Conservation (phyloP, 768 basidiomycete genomes). For the Holtermannia corniformis region DNA sequence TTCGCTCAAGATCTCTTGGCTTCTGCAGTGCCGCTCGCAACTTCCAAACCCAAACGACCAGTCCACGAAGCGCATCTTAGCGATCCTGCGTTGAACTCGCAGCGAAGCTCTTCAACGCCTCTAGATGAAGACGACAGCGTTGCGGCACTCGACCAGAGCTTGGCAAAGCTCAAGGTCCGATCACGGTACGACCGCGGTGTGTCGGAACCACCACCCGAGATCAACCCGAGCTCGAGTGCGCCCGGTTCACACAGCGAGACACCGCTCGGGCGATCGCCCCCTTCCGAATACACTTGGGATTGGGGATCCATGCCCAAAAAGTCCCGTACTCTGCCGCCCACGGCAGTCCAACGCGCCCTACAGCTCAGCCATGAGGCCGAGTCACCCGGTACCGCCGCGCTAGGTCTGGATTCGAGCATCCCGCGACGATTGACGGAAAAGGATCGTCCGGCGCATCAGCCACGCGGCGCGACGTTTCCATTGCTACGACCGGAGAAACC, state of each 20-base stretch:
- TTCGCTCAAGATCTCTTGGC: constrained; percentile 14
- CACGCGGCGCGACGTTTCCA: background rate
- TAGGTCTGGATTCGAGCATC: background rate
- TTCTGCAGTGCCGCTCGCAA: constrained; percentile 13
- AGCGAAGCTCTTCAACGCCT: background rate
- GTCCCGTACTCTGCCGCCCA: constrained; percentile 49
- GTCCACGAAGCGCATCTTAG: background rate
- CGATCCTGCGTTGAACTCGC: no score
- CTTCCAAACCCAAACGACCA: background rate
- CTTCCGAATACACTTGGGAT: constrained; percentile 74
- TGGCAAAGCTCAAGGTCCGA: background rate
- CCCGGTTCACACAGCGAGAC: background rate
- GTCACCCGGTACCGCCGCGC: constrained; percentile 1
- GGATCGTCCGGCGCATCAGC: background rate
- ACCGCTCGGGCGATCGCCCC: background rate
- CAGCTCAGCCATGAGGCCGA: background rate
- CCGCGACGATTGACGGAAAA: background rate
- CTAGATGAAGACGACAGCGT: background rate
- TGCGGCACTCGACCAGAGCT: background rate
- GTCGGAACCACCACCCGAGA: constrained; percentile 28
- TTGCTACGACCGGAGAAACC: background rate
- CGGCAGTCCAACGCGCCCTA: background rate
- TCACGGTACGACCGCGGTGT: constrained; percentile 15
- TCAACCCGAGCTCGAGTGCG: background rate
- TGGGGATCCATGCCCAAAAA: constrained; percentile 84